Percentiles rank a stretch among this genome's conserved stretches.
Conservation (phyloP, 805 yeast genomes). For the Zygoascus bituminiphila region DNA sequence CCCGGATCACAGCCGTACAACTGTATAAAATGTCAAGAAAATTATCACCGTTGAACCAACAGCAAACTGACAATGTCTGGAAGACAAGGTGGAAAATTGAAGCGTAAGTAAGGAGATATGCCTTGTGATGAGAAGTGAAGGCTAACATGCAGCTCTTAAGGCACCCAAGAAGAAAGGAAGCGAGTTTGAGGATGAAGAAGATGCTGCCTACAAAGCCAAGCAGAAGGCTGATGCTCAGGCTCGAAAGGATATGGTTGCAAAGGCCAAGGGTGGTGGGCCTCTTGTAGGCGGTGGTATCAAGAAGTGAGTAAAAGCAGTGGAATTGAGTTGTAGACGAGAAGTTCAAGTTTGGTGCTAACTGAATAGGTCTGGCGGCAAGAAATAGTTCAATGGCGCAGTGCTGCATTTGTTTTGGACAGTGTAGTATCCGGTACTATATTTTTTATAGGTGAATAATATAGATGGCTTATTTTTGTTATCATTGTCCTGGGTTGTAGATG, state of each 20-base stretch:
- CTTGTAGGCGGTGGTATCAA: constrained; percentile 91
- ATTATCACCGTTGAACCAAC: too few species aligned
- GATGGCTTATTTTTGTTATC: too few species aligned
- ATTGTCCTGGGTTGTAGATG: too few species aligned
- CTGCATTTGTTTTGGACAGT: too few species aligned
- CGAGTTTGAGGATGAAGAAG: constrained; percentile 71
- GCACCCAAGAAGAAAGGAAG: constrained; percentile 75
- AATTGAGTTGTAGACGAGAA: too few species aligned
- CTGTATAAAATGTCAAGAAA: too few species aligned
- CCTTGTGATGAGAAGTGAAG: neutral
- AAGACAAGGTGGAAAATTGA: constrained; percentile 95
- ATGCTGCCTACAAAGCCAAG: constrained; percentile 81
- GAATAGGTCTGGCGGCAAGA: neutral
- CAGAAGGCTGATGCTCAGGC: constrained; percentile 94
- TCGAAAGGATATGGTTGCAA: constrained; percentile 78
- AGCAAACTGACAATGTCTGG: constrained; percentile 60
- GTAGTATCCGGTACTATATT: too few species aligned
- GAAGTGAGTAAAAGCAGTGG: constrained; percentile 52
- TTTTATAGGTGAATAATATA: too few species aligned
- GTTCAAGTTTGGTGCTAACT: neutral
- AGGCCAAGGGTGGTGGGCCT: constrained; percentile 87
- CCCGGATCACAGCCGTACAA: too few species aligned
- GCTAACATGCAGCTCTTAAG: constrained; percentile 42
- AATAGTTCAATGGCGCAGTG: neutral
- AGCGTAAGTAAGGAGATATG: constrained; percentile 44